Base-by-base conservation (phyloP, 108 stramenopile species). In the Craspedostauros australis region DNA sequence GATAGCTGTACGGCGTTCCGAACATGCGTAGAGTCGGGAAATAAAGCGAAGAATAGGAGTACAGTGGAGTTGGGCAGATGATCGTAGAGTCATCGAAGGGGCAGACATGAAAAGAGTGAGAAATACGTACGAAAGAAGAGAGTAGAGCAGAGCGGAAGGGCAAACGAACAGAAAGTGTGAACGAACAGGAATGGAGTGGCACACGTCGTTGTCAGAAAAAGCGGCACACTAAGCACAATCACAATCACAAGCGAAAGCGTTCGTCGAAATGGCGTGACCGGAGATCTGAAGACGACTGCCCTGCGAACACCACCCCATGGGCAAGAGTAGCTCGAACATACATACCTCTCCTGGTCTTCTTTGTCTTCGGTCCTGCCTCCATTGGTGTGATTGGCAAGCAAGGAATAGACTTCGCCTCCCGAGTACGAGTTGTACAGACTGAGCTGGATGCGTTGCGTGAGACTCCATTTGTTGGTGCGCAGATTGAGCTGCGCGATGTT, bases 391-490 rank as follows among this genome's bases (percentile, higher is more conserved):
- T 91, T 91, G 16, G 81, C 82, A 34, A 91, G 55, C 26, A 91
- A 37, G 0, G 79, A 83, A 56, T 85, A 91, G 0, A 91, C 90
- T 59, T 87, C 85, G 18, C 90, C 90, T 18, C 90, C 90, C 20
- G 80, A 82, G 53, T 91, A 91, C 1, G 86, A 87, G 54, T 85
- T 91, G 63, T 91, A 91, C 5, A 87, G 65, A 39, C 72, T 77
- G 28, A 91, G 72, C 56, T 87, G 89, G 45, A 91, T 85, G 3
- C 89, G 64, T 50, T 86, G 79, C 24, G 59, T 62, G 22, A 84
- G 46, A 48, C 80, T 86, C 89, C 89, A 91, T 41, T 79, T 54
- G 5, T 75, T 66, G 15, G 66, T 71, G 50, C 67, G 63, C 21
- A 91, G 62, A 59, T 84, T 72, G 46, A 75, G 67, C 56, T 91